Evolutionary conservation across 306 rosid species (phyloP).

Genomic region (Hippophae tibetana): DNA sequence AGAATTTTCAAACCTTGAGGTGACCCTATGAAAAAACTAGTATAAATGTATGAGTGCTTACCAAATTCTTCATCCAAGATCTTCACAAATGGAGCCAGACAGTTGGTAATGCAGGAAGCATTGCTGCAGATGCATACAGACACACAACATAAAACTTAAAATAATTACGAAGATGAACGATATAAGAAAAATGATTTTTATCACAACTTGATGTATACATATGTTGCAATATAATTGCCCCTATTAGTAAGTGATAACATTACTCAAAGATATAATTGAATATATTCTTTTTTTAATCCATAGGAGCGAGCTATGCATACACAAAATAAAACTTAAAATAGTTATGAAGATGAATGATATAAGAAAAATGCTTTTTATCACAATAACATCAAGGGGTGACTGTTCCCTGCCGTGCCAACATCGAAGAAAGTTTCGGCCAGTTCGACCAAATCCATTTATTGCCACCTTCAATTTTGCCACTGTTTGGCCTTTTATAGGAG

Average conservation of each 20-base stretch:
- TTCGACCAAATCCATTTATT: slow-evolving; percentile 95
- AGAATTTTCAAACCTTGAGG: too few species aligned
- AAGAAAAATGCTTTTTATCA: background rate
- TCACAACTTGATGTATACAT: too few species aligned
- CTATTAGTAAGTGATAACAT: too few species aligned
- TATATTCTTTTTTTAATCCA: too few species aligned
- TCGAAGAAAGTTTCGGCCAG: slow-evolving; percentile 90
- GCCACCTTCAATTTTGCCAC: slow-evolving; percentile 98
- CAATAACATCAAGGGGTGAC: slow-evolving; percentile 85
- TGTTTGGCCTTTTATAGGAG: slow-evolving; percentile 57
- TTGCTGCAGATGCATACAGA: slow-evolving; percentile 43
- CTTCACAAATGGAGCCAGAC: slow-evolving; percentile 96
- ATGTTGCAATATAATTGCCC: too few species aligned
- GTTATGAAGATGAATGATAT: background rate
- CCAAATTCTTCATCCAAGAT: slow-evolving; percentile 87
- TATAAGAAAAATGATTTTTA: background rate
- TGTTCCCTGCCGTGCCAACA: slow-evolving; percentile 96
- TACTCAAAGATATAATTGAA: too few species aligned
- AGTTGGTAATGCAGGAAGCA: slow-evolving; percentile 96
- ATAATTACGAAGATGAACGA: background rate
- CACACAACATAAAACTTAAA: background rate
- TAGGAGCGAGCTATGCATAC: slow-evolving; percentile 28
- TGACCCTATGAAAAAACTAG: too few species aligned
- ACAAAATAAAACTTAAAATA: background rate
- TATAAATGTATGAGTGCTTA: slow-evolving; percentile 22